Base-by-base conservation (phyloP, 73 alveolate genomes). In the Stentor coeruleus region DNA sequence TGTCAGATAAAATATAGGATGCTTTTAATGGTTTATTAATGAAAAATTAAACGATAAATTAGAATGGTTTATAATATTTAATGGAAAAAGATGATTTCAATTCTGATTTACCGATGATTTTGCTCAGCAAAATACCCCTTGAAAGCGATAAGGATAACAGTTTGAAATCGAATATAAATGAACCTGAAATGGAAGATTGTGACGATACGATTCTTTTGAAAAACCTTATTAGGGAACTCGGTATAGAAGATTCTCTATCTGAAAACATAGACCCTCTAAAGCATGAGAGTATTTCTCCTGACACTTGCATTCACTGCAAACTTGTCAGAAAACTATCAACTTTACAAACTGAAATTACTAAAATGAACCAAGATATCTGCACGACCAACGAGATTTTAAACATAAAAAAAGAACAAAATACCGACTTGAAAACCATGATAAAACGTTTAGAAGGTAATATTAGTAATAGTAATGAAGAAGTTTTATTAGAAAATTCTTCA, bases 101-200 rank as follows among this genome's bases (percentile, higher is more conserved):
- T n/a, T n/a, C n/a, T n/a, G n/a, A n/a, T n/a, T n/a, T n/a, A n/a
- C n/a, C n/a, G n/a, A n/a, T n/a, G n/a, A n/a, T n/a, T n/a, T n/a
- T n/a, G n/a, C n/a, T n/a, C n/a, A n/a, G n/a, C n/a, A n/a, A n/a
- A n/a, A n/a, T n/a, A n/a, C n/a, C n/a, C n/a, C n/a, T n/a, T n/a
- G n/a, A n/a, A n/a, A n/a, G n/a, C n/a, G n/a, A n/a, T n/a, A n/a
- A n/a, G n/a, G n/a, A n/a, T n/a, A n/a, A n/a, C n/a, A n/a, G n/a
- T 49, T 49, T 49, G 28, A 49, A 49, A 20, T 49, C 66, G 66
- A 11, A 20, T 20, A 49, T 49, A 20, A 20, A 6, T 11, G 66
- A 49, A 49, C 66, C 66, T 11, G 66, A 49, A 49, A 49, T 49
- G 66, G 66, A 49, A 49, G 66, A 49, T 49, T 49, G 6, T 49